These are phyloP conservation scores for Tolypocladium cylindrosporum DNA, from an alignment of 2,329 filamentous ascomycete species.

Conservation along the genomic window DNA sequence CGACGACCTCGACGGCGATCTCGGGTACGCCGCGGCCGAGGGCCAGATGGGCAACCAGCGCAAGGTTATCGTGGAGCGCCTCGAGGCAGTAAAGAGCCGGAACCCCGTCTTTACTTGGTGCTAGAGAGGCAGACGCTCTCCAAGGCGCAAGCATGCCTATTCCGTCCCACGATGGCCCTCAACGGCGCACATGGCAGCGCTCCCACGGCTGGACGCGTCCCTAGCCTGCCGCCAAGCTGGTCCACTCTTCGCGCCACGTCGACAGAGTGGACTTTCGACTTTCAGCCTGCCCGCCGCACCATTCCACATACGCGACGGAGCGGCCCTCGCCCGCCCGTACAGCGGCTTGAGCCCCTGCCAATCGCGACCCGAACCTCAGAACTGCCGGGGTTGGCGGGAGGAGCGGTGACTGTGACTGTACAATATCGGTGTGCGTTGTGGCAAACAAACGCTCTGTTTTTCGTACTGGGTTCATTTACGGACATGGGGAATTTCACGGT, in stretches of 20 bases:
- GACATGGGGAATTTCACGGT: neutral
- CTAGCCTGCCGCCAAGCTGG: neutral
- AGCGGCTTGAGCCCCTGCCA: neutral
- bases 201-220: neutral
- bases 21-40: slow-evolving; percentile 89
- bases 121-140: slow-evolving; percentile 29
- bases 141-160: neutral
- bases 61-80: slow-evolving; percentile 91
- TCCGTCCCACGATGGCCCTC: neutral
- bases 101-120: slow-evolving; percentile 98
- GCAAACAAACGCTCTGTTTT: neutral
- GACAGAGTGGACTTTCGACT: neutral
- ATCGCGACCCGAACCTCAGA: neutral
- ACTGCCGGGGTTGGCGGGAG: neutral
- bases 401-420: neutral
- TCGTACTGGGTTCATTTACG: neutral
- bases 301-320: neutral
- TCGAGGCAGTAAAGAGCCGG: slow-evolving; percentile 91
- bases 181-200: neutral
- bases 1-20: slow-evolving; percentile 79
- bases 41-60: slow-evolving; percentile 85
- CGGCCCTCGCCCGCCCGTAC: neutral
- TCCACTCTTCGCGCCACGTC: neutral
- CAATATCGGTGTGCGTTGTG: neutral
- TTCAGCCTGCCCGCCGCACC: neutral